Evolutionary conservation across 2,329 filamentous ascomycete genomes (phyloP).

Genomic region (Microascus cirrosus): DNA sequence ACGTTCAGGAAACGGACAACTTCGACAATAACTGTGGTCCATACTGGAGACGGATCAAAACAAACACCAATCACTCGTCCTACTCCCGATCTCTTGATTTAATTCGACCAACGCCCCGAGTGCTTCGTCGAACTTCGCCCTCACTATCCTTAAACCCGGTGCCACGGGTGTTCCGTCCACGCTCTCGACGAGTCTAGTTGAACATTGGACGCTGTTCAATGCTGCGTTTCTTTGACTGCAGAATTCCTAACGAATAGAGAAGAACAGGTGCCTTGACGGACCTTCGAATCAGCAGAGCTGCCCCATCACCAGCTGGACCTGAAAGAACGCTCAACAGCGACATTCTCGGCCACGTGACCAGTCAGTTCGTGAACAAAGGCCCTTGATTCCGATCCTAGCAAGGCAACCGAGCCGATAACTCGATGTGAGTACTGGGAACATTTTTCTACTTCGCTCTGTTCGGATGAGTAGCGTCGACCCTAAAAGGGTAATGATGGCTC

Average conservation of each 20-base stretch:
- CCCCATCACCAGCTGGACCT: slow-evolving; percentile 4
- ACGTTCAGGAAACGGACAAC: not conserved
- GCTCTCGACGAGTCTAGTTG: not conserved
- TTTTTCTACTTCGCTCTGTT: not conserved
- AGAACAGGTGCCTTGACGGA: slow-evolving; percentile 5
- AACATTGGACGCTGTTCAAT: not conserved
- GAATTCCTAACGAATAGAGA: not conserved
- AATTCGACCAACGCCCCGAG: not conserved
- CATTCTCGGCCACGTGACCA: not conserved
- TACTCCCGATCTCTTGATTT: not conserved
- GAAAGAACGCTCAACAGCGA: not conserved
- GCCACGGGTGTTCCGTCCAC: not conserved
- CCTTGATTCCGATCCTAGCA: not conserved
- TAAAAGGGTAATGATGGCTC: not conserved
- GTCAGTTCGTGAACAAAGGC: not conserved
- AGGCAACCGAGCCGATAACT: not conserved
- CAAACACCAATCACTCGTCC: not conserved
- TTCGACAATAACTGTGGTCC: not conserved
- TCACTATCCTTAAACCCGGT: not conserved
- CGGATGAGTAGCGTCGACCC: not conserved
- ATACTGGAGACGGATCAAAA: not conserved
- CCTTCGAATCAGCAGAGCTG: slow-evolving; percentile 5
- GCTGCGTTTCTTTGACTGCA: not conserved
- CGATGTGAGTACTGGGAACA: not conserved
- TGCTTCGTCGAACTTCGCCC: not conserved